Evolutionary conservation across 1,284 basidiomycete genomes (phyloP).

Genomic region (Trichosporon faecale): DNA sequence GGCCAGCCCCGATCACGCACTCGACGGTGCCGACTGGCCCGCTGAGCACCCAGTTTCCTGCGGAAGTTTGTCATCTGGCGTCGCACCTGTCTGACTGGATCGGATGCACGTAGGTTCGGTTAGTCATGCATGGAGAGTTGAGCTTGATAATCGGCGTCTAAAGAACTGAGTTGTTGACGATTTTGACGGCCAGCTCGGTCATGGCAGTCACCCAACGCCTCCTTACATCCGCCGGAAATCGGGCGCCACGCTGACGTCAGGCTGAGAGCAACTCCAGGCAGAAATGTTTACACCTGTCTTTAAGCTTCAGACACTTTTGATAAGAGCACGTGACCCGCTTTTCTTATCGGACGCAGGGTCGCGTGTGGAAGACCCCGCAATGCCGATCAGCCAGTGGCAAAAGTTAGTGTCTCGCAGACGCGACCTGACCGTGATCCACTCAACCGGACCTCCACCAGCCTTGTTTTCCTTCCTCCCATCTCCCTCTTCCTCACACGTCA

Average conservation of each 20-base stretch:
- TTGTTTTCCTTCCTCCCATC: neutral
- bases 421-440: slow-evolving; percentile 2
- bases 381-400: neutral
- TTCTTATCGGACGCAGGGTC: neutral
- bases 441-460: neutral
- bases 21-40: neutral
- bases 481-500: neutral
- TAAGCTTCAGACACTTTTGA: neutral
- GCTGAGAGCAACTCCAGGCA: neutral
- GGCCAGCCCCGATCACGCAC: neutral
- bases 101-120: neutral
- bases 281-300: neutral
- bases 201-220: neutral
- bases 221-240: neutral
- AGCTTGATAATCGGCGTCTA: neutral
- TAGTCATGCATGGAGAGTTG: neutral
- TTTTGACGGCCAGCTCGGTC: neutral
- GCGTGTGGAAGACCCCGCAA: neutral
- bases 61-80: neutral
- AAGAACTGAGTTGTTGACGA: neutral
- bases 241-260: neutral
- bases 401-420: neutral
- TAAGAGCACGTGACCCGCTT: neutral
- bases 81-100: neutral
- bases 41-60: neutral